phyloP scores from a whole-genome alignment of 1,284 basidiomycete genomes.

The Ganoderma leucocontextum region DNA sequence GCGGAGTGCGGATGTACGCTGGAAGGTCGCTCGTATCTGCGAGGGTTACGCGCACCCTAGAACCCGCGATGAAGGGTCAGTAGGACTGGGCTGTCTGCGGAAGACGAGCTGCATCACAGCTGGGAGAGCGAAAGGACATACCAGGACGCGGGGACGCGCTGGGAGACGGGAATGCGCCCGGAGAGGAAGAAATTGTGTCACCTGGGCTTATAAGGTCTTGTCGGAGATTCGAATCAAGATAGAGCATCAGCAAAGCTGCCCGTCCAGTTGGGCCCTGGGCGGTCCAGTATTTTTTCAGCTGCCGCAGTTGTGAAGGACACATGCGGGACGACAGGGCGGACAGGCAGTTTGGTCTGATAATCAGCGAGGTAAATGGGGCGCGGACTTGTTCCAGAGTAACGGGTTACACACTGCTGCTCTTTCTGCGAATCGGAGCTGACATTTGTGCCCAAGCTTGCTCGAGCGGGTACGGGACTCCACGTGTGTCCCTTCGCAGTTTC shows the following conservation, averaged over 20 bases:
- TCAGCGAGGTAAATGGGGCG: slow-evolving; percentile 18
- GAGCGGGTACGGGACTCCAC: not conserved
- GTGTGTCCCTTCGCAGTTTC: slow-evolving; percentile 2
- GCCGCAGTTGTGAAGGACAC: slow-evolving; percentile 9
- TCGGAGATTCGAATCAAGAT: slow-evolving; percentile 40
- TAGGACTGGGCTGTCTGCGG: not conserved
- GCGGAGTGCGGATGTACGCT: slow-evolving; percentile 73
- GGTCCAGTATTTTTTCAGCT: slow-evolving; percentile 12
- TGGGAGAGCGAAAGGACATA: slow-evolving; percentile 26
- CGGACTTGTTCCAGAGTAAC: slow-evolving; percentile 3
- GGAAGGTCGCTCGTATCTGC: slow-evolving; percentile 49
- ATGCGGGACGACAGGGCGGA: slow-evolving; percentile 4
- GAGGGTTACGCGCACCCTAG: slow-evolving; percentile 25
- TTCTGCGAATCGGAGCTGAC: slow-evolving; percentile 8
- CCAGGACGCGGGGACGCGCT: slow-evolving; percentile 29
- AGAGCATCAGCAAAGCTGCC: slow-evolving; percentile 20
- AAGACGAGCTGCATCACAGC: not conserved
- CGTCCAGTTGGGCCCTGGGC: slow-evolving; percentile 8
- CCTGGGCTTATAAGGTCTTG: slow-evolving; percentile 29
- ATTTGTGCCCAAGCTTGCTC: not conserved
- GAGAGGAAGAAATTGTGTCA: slow-evolving; percentile 22
- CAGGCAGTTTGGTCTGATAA: slow-evolving; percentile 12
- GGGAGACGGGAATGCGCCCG: slow-evolving; percentile 32
- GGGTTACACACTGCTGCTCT: slow-evolving; percentile 12
- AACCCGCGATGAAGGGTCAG: slow-evolving; percentile 3